Conservation (phyloP, 2,329 filamentous ascomycete species). For the Aspergillus hortae region DNA sequence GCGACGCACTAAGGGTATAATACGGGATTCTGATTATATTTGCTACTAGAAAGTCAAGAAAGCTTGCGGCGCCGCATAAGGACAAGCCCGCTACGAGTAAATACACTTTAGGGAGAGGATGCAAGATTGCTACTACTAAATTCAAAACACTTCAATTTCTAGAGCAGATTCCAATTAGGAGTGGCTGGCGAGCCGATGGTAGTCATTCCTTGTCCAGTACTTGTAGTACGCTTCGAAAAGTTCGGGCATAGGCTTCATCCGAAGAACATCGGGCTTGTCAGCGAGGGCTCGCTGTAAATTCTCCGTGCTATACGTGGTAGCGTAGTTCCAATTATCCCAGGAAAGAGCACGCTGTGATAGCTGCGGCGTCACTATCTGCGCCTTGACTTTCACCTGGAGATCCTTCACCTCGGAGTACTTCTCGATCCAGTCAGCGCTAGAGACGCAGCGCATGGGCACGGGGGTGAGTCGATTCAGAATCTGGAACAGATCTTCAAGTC, state of each 20-base stretch:
- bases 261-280: conserved; percentile 1
- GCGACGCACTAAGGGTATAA: too few relatives aligned
- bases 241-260: conserved; percentile 1
- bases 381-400: background rate
- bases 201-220: conserved; percentile 2
- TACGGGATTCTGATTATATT: too few relatives aligned
- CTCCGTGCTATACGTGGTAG: conserved; percentile 2
- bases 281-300: conserved; percentile 7
- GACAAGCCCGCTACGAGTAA: too few relatives aligned
- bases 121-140: too few relatives aligned
- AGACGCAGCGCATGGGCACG: background rate
- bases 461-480: conserved; percentile 1
- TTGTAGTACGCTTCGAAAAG: conserved; percentile 5
- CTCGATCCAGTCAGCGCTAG: conserved; percentile 1
- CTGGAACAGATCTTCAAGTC: background rate
- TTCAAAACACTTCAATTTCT: too few relatives aligned
- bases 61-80: too few relatives aligned
- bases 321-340: conserved; percentile 6
- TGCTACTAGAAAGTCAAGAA: too few relatives aligned
- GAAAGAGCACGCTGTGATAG: background rate
- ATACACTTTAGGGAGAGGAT: too few relatives aligned
- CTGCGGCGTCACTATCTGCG: background rate
- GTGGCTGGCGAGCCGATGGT: background rate
- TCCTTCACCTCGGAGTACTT: background rate
- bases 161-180: too few relatives aligned